phyloP scores from a whole-genome alignment of 495 filamentous ascomycete genomes.

The Penicillium macrosclerotiorum region DNA sequence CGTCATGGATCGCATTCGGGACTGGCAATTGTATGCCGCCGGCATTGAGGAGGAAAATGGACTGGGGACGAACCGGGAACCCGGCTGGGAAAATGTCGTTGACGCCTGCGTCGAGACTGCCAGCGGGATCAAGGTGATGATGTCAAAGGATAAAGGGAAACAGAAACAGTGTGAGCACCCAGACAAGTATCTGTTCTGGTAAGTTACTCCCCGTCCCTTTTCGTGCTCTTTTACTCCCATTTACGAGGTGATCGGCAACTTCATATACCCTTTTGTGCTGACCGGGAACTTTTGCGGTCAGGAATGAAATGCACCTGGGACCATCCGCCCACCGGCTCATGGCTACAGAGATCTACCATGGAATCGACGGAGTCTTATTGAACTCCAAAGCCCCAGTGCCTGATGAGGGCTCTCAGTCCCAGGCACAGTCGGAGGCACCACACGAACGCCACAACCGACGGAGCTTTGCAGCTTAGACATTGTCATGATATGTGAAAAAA shows the following conservation, averaged over 20 bases:
- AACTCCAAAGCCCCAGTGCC: conserved; percentile 8
- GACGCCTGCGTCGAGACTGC: conserved; percentile 35
- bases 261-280: conserved; percentile 4
- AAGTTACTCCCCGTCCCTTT: conserved; percentile 15
- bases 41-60: conserved; percentile 44
- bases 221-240: background rate
- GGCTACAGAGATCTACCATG: conserved; percentile 45
- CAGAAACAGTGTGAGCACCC: conserved; percentile 42
- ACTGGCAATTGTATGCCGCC: conserved; percentile 41
- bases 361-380: conserved; percentile 39
- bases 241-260: conserved; percentile 5
- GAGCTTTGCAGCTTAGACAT: conserved; percentile 28
- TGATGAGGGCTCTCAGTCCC: background rate
- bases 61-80: conserved; percentile 36
- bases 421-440: background rate
- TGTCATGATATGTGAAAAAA: no score
- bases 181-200: conserved; percentile 54
- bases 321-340: conserved; percentile 48
- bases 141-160: conserved; percentile 28
- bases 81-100: conserved; percentile 41
- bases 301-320: conserved; percentile 54
- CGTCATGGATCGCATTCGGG: conserved; percentile 48
- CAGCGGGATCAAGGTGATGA: conserved; percentile 30
- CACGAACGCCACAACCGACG: conserved; percentile 20
- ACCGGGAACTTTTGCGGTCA: conserved; percentile 16